phyloP scores from a whole-genome alignment of 306 rosid genomes.

The cucumber (Cucumis sativus) region Cucumber_9930_V3 NC_026660.2:22069501-22070000 shows the following conservation, averaged over 20 bases:
- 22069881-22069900: no score
- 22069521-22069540: not conserved
- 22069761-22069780: not conserved
- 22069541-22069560: conserved; percentile 3
- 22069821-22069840: no score
- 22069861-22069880: no score
- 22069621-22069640: not conserved
- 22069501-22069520: not conserved
- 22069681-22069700: conserved; percentile 1
- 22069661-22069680: conserved; percentile 41
- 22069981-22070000: no score
- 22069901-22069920: no score
- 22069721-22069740: conserved; percentile 50
- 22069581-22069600: no score
- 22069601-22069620: no score
- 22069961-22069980: no score
- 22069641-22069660: conserved; percentile 12
- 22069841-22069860: no score
- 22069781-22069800: not conserved
- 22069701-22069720: conserved; percentile 14
- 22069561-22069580: not conserved
- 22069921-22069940: no score
- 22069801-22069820: not conserved
- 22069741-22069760: conserved; percentile 80
- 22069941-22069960: no score